A percentile compares a stretch with the other conserved stretches of the same genome.
phyloP scores from a whole-genome alignment of 441 rosid species.

The Theobroma grandiflorum region DNA sequence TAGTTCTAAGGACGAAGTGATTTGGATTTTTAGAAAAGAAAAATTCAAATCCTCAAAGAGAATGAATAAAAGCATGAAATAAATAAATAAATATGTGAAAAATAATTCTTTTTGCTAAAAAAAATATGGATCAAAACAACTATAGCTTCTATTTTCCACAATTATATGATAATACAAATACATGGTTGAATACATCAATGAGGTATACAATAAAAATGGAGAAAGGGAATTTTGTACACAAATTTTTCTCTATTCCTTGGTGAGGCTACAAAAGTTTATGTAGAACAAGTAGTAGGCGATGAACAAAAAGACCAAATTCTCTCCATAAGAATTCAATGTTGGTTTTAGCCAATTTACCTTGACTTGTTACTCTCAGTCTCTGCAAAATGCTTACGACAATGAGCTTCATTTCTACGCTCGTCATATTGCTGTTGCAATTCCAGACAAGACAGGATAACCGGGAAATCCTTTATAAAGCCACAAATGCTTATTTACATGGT shows the following conservation, averaged over 20 bases:
- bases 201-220: neutral
- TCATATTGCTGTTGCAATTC: neutral
- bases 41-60: no score
- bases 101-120: no score
- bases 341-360: neutral
- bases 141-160: neutral
- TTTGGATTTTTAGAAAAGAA: no score
- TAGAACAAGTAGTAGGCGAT: neutral
- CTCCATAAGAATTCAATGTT: neutral
- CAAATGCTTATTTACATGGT: constrained; percentile 37
- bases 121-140: neutral
- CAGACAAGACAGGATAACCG: neutral
- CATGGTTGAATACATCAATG: neutral
- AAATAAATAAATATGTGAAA: no score
- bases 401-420: neutral
- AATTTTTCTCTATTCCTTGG: neutral
- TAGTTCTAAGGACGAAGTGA: no score
- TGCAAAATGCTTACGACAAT: neutral
- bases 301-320: neutral
- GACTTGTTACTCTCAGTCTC: neutral
- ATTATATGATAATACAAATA: constrained; percentile 11
- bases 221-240: no score
- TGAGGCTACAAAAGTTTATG: neutral
- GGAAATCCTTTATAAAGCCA: constrained; percentile 14
- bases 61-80: no score